A percentile compares a stretch with the other conserved stretches of the same genome.
These are phyloP conservation scores for Aspergillus luchuensis DNA, from an alignment of 2,329 filamentous ascomycete genomes.

Conservation along the genomic window DNA sequence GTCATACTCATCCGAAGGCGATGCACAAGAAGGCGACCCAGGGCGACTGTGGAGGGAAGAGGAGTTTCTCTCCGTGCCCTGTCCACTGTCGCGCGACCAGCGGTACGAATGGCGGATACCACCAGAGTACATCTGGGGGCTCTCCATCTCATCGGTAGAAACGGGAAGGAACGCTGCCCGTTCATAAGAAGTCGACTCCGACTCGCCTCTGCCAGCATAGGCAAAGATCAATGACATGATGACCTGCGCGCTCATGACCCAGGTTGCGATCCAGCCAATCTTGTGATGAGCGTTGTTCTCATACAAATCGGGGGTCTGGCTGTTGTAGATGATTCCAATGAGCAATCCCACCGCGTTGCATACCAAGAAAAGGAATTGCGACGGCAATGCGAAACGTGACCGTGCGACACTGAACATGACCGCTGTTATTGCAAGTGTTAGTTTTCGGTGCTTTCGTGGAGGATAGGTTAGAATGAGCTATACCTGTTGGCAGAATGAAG, in stretches of 20 bases:
- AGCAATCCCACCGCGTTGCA: conserved; percentile 24
- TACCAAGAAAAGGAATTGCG: conserved; percentile 24
- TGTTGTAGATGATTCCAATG: conserved; percentile 25
- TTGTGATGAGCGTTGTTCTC: conserved; percentile 28
- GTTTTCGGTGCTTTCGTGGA: background rate
- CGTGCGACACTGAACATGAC: conserved; percentile 83
- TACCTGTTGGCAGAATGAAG: conserved; percentile 71
- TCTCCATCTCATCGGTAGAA: conserved; percentile 58
- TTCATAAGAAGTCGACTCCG: conserved; percentile 46
- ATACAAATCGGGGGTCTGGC: conserved; percentile 25
- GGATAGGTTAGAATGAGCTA: conserved; percentile 32
- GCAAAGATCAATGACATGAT: conserved; percentile 66
- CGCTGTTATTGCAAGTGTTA: conserved; percentile 51
- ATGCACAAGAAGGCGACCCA: conserved; percentile 60
- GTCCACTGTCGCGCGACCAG: conserved; percentile 70
- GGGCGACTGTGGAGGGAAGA: conserved; percentile 68
- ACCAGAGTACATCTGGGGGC: conserved; percentile 49
- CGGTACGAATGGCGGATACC: conserved; percentile 51
- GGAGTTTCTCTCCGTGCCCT: conserved; percentile 71
- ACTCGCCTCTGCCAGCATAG: conserved; percentile 54
- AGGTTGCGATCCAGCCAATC: conserved; percentile 70
- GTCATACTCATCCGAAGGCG: conserved; percentile 51
- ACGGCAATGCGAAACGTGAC: conserved; percentile 72
- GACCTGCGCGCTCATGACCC: conserved; percentile 70
- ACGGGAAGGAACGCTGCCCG: conserved; percentile 64